Evolutionary conservation across 2,329 filamentous ascomycete genomes (phyloP).

Genomic region (Capronia epimyces): DNA sequence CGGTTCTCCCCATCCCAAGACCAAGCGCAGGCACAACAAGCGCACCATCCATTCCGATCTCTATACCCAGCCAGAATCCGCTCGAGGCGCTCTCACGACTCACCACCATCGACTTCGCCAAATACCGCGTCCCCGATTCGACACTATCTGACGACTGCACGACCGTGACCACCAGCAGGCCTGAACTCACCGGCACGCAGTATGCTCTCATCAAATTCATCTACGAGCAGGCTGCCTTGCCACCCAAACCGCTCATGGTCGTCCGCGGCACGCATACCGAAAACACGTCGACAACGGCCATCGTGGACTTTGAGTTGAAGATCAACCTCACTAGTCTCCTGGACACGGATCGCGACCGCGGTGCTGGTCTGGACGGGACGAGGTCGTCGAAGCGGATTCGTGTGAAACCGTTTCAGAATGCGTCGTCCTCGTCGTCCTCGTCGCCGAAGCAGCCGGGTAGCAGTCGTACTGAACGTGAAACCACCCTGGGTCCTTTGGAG

Average conservation of each 20-base stretch:
- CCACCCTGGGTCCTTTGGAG: conserved; percentile 19
- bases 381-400: conserved; percentile 18
- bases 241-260: conserved; percentile 31
- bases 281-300: conserved; percentile 2
- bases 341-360: conserved; percentile 14
- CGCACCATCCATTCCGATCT: conserved; percentile 6
- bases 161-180: conserved; percentile 29
- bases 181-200: conserved; percentile 26
- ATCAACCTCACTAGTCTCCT: conserved; percentile 30
- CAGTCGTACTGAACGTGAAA: conserved; percentile 6
- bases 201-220: conserved; percentile 29
- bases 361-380: background rate
- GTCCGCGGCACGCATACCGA: conserved; percentile 27
- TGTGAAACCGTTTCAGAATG: conserved; percentile 20
- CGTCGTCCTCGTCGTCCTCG: conserved; percentile 14
- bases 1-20: conserved; percentile 4
- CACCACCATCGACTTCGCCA: conserved; percentile 26
- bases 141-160: conserved; percentile 29
- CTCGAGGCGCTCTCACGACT: conserved; percentile 25
- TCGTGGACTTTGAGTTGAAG: conserved; percentile 30
- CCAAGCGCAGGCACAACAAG: background rate
- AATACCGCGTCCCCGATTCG: conserved; percentile 29
- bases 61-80: conserved; percentile 15
- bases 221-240: conserved; percentile 30
- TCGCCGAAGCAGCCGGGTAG: conserved; percentile 7